Base-by-base conservation (phyloP, 169 alveolate species). In the Plasmodium chabaudi region DNA sequence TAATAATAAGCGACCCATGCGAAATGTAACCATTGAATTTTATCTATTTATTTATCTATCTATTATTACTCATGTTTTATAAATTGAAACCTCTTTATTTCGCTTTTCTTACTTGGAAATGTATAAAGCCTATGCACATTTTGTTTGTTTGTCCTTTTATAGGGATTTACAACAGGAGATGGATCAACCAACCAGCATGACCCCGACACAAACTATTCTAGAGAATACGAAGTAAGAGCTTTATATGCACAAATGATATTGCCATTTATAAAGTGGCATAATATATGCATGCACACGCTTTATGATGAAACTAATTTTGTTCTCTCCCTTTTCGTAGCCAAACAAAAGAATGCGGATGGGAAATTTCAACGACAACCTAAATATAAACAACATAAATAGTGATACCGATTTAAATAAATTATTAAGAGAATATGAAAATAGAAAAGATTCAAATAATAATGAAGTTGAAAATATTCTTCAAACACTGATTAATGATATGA, bases 301-400 rank as follows among this genome's bases (percentile, higher is more conserved):
- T 39, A 13, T 23, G 10, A 51, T 12, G 3, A 27, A 34, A 34
- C 0, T 72, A 21, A 9, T 13, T 55, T 12, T 25, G 10, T 7
- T 65, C 49, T 46, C 21, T 42, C n/a, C 25, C 10, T 55, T 79
- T 70, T 79, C 39, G 47, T n/a, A 82, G 49, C 19, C 34, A 44
- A 82, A 67, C 46, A 82, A 82, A 49, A 57, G 90, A 42, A n/a
- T 57, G 7, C 77, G 90, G 34, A 82, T 61, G 1, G 82, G 65
- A 13, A 67, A 46, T 25, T 6, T 27, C 44, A 82, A 65, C 23
- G 89, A 79, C 5, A 61, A 47, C 19, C 34, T 21, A n/a, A 61
- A 63, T 34, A n/a, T 9, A 39, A 65, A 39, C 25, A 77, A 68
- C 42, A 23, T 77, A 56, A 64, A 27, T 57, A 56, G 46, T 21